Conservation (phyloP, 495 filamentous ascomycete species). For the Aspergillus heteromorphus region DNA sequence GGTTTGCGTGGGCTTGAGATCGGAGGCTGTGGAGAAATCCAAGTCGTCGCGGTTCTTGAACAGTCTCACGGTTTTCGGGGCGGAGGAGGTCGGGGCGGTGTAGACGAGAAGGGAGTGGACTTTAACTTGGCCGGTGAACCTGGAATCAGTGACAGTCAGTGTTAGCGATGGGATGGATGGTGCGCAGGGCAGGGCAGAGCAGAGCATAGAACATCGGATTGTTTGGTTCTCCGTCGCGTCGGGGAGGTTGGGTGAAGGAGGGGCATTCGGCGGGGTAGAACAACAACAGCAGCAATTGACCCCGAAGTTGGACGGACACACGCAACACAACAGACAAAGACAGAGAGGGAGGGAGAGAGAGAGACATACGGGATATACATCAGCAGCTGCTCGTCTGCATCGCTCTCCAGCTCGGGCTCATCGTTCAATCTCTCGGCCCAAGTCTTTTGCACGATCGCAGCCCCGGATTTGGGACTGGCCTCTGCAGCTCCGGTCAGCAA, state of each 20-base stretch:
- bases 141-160: conserved; percentile 29
- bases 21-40: conserved; percentile 72
- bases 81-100: conserved; percentile 59
- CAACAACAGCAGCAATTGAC: background rate
- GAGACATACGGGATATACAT: conserved; percentile 88
- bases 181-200: background rate
- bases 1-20: conserved; percentile 65
- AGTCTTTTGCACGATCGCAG: conserved; percentile 77
- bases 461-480: conserved; percentile 57
- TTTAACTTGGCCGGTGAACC: conserved; percentile 90
- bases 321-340: no score
- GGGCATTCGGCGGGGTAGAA: conserved; percentile 23
- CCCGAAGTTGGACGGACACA: no score
- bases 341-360: no score
- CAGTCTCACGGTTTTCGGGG: conserved; percentile 78
- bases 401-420: conserved; percentile 71
- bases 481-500: conserved; percentile 35
- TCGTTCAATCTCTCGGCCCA: conserved; percentile 73
- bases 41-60: conserved; percentile 81
- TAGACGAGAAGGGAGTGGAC: conserved; percentile 84
- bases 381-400: conserved; percentile 88
- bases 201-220: background rate
- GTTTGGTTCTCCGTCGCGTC: background rate
- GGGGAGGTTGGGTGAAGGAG: conserved; percentile 10
- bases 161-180: background rate